Conservation (phyloP, 225 moss, liverwort and hornwort genomes). For the Straminergon stramineum region DNA sequence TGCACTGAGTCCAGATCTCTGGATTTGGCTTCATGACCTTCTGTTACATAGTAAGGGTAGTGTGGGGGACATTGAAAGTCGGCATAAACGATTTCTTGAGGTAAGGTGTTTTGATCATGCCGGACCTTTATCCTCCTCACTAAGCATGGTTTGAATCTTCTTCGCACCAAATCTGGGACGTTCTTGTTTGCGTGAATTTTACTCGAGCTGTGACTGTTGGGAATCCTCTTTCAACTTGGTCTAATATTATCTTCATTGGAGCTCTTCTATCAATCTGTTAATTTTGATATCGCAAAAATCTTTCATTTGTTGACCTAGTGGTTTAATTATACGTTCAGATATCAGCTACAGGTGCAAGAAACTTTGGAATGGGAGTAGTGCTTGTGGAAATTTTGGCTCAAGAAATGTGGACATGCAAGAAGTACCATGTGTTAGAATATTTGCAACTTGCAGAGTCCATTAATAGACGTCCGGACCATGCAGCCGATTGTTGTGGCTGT, state of each 20-base stretch:
- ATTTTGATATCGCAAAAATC: background rate
- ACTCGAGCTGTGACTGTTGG: background rate
- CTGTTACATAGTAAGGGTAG: conserved; percentile 19
- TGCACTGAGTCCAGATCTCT: conserved; percentile 26
- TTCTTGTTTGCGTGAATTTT: background rate
- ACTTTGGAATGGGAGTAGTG: conserved; percentile 23
- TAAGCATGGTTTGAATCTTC: background rate
- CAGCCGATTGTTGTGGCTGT: conserved; percentile 34
- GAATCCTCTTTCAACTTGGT: background rate
- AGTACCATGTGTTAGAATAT: background rate
- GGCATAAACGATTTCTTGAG: conserved; percentile 9
- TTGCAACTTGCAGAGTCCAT: background rate
- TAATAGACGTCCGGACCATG: background rate
- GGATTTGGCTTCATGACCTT: conserved; percentile 42
- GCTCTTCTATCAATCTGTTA: background rate
- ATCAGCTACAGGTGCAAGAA: conserved; percentile 14
- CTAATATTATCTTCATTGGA: background rate
- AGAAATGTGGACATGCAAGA: conserved; percentile 18
- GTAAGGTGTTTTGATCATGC: conserved; percentile 13
- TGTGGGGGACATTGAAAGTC: conserved; percentile 23
- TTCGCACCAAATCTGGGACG: background rate
- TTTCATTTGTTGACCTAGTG: background rate
- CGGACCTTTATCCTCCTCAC: background rate
- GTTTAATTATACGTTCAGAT: background rate
- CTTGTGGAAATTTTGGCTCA: conserved; percentile 40